Percentiles rank a stretch among this genome's conserved stretches.
phyloP scores from a whole-genome alignment of 78 protist genomes.

The Chrysochromulina tobinii region DNA sequence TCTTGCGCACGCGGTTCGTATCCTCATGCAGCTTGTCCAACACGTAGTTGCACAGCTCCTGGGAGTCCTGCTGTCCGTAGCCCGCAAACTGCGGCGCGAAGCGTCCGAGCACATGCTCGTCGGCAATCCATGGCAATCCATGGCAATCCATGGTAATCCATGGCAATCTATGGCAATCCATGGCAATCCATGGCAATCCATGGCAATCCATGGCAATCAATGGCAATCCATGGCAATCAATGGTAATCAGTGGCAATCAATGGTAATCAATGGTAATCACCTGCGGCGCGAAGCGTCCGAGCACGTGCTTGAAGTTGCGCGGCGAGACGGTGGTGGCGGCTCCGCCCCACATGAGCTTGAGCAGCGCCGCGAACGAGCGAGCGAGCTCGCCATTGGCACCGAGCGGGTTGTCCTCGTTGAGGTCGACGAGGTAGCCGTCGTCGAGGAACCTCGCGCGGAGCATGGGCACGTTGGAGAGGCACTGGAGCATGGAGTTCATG shows the following conservation, averaged over 20 bases:
- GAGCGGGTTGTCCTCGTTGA: conserved; percentile 74
- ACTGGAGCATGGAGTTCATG: conserved; percentile 84
- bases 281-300: conserved; percentile 2
- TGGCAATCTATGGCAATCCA: no score
- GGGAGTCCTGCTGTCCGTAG: conserved; percentile 53
- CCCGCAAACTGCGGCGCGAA: conserved; percentile 25
- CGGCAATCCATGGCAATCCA: no score
- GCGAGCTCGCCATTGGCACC: conserved; percentile 78
- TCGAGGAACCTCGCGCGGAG: conserved; percentile 60
- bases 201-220: no score
- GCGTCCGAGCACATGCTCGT: background rate
- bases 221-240: no score
- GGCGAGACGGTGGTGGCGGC: conserved; percentile 46
- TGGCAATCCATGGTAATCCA: no score
- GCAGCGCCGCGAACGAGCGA: conserved; percentile 44
- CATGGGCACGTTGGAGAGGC: conserved; percentile 50
- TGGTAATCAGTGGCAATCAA: no score
- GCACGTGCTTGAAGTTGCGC: conserved; percentile 33
- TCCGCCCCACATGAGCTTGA: conserved; percentile 62
- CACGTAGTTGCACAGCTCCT: conserved; percentile 32
- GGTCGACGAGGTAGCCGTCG: conserved; percentile 29
- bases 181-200: no score
- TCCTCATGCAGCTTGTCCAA: conserved; percentile 52
- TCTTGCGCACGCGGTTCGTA: conserved; percentile 34
- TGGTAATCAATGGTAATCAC: background rate